These are phyloP conservation scores for Ceratobasidium sp. DNA, from an alignment of 1,284 basidiomycete species.

Conservation along the genomic window DNA sequence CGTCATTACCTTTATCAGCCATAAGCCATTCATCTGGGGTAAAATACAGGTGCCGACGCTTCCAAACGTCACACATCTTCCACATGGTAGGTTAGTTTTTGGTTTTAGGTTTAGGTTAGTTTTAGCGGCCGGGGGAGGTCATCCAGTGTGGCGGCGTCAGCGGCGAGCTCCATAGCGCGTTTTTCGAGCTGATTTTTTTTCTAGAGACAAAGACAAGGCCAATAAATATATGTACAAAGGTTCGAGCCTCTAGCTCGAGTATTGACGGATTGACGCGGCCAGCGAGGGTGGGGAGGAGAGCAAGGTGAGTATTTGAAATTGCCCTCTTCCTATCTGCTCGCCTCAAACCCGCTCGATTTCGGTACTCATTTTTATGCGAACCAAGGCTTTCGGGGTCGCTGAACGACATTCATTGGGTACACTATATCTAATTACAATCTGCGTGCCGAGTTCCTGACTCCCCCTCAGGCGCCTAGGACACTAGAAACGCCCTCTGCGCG, in stretches of 20 bases:
- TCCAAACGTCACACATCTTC: constrained; percentile 54
- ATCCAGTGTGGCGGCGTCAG: neutral
- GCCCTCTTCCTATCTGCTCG: too few relatives aligned
- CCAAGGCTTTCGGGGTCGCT: neutral
- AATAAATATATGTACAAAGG: neutral
- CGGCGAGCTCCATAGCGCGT: neutral
- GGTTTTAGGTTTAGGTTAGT: too few relatives aligned
- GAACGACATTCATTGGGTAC: neutral
- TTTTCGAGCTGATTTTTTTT: neutral
- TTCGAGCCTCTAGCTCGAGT: neutral
- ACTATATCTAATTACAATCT: neutral
- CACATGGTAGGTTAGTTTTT: too few relatives aligned
- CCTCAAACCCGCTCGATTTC: neutral
- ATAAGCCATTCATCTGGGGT: constrained; percentile 52
- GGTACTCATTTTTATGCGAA: too few relatives aligned
- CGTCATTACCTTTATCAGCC: constrained; percentile 57
- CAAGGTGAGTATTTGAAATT: constrained; percentile 12
- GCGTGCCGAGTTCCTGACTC: neutral
- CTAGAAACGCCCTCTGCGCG: too few relatives aligned
- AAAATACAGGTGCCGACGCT: constrained; percentile 52
- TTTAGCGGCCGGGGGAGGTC: neutral
- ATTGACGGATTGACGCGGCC: neutral
- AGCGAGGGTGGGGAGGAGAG: neutral
- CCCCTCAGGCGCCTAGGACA: neutral
- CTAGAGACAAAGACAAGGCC: neutral